Conservation (phyloP, 768 basidiomycete species). For the Rhodotorula toruloides region DNA sequence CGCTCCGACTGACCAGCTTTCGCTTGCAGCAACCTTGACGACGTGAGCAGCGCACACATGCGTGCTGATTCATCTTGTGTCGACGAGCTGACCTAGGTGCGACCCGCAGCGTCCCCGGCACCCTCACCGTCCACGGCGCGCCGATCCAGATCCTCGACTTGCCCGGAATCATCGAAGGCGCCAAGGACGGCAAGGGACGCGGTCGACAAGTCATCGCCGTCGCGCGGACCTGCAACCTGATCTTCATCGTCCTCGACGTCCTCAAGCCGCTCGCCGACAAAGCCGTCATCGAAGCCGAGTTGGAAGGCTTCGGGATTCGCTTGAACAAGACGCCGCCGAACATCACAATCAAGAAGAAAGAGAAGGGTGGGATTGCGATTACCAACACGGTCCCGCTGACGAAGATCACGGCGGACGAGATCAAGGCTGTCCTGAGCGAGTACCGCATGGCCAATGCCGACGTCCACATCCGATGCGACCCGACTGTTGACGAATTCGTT, state of each 20-base stretch:
- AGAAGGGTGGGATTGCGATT: conserved; percentile 88
- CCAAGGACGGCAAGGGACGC: conserved; percentile 89
- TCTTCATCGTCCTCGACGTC: conserved; percentile 97
- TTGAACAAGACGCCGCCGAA: conserved; percentile 91
- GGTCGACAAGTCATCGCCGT: conserved; percentile 79
- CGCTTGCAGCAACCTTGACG: conserved; percentile 18
- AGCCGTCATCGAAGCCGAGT: conserved; percentile 72
- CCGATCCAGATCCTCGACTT: conserved; percentile 70
- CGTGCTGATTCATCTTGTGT: neutral
- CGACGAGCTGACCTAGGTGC: conserved; percentile 47
- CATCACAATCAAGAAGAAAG: conserved; percentile 55
- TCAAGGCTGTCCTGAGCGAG: conserved; percentile 88
- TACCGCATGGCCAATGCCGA: conserved; percentile 80
- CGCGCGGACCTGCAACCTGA: conserved; percentile 94
- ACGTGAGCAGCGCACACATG: conserved; percentile 8
- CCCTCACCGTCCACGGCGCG: conserved; percentile 88
- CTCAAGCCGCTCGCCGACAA: conserved; percentile 90
- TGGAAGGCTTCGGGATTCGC: conserved; percentile 82
- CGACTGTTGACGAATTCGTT: conserved; percentile 90
- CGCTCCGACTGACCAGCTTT: neutral
- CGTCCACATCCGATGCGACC: conserved; percentile 85
- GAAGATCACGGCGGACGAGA: conserved; percentile 91
- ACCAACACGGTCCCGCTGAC: conserved; percentile 95
- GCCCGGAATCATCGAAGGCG: conserved; percentile 94
- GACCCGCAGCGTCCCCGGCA: conserved; percentile 90